A percentile compares a stretch with the other conserved stretches of the same genome.
Evolutionary conservation across 129 eudicot genomes (phyloP).

Genomic region (Flaveria trinervia): DNA sequence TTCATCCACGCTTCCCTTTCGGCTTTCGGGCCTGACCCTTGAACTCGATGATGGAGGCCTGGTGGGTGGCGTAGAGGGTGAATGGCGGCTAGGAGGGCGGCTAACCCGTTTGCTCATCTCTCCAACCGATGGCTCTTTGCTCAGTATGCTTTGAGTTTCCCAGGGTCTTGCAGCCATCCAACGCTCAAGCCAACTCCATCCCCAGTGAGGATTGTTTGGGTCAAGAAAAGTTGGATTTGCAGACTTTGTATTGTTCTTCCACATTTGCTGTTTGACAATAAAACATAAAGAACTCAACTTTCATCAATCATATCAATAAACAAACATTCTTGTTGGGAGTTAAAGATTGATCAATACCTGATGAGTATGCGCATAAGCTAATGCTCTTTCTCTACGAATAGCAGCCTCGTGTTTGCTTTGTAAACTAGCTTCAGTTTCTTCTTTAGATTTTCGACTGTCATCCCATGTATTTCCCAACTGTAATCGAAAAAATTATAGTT

Average conservation of each 20-base stretch:
- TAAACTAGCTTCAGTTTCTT: constrained; percentile 65
- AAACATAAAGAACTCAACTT: not conserved
- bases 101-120: constrained; percentile 45
- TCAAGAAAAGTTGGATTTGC: constrained; percentile 73
- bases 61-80: constrained; percentile 71
- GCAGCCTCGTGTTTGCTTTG: constrained; percentile 81
- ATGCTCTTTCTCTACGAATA: constrained; percentile 81
- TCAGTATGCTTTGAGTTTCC: constrained; percentile 52
- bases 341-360: constrained; percentile 48
- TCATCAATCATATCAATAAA: not conserved
- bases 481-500: not conserved
- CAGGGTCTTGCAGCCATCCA: constrained; percentile 98
- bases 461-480: constrained; percentile 77
- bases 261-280: constrained; percentile 50
- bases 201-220: constrained; percentile 95
- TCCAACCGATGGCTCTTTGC: constrained; percentile 48
- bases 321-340: not conserved
- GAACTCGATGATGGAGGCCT: constrained; percentile 41
- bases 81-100: constrained; percentile 67
- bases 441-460: constrained; percentile 71
- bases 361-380: constrained; percentile 88
- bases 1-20: constrained; percentile 60
- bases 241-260: constrained; percentile 65
- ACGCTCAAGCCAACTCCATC: constrained; percentile 98
- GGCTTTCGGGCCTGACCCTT: constrained; percentile 56